Evolutionary conservation across 768 basidiomycete genomes (phyloP).

Genomic region (Amanita muscaria): DNA sequence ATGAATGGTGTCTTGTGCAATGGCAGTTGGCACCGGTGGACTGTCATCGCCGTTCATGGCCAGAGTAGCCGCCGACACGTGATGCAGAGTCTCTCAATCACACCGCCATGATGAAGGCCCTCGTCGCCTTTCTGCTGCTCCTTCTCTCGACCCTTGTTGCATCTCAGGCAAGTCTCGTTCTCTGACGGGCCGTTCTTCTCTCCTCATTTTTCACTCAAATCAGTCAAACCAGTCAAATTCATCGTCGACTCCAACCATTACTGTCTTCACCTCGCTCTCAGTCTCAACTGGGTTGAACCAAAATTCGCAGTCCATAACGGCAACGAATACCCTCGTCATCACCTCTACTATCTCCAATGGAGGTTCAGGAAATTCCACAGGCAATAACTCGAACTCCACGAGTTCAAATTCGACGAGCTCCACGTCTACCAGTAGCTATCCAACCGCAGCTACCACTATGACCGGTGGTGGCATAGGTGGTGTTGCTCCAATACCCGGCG

Average conservation of each 20-base stretch:
- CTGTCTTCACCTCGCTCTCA: slow-evolving; percentile 31
- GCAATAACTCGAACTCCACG: slow-evolving; percentile 9
- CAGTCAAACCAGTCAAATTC: neutral
- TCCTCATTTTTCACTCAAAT: neutral
- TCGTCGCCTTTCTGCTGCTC: slow-evolving; percentile 2
- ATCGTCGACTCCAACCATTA: slow-evolving; percentile 18
- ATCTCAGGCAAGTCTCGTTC: neutral
- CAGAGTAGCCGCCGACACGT: slow-evolving; percentile 19
- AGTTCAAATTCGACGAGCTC: slow-evolving; percentile 2
- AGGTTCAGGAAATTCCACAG: slow-evolving; percentile 19
- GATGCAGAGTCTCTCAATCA: slow-evolving; percentile 14
- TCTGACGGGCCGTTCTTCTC: neutral
- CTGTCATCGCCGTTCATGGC: slow-evolving; percentile 14
- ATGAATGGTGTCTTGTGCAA: slow-evolving; percentile 32
- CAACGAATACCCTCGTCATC: slow-evolving; percentile 33
- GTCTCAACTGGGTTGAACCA: slow-evolving; percentile 29
- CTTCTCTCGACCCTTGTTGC: slow-evolving; percentile 6
- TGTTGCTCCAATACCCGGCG: slow-evolving; percentile 58
- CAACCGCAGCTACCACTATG: slow-evolving; percentile 47
- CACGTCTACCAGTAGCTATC: slow-evolving; percentile 30
- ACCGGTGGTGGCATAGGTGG: slow-evolving; percentile 44
- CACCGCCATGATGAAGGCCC: slow-evolving; percentile 21
- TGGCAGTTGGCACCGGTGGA: slow-evolving; percentile 4
- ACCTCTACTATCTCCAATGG: slow-evolving; percentile 32
- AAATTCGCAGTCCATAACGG: slow-evolving; percentile 32